Percentiles rank a stretch among this genome's conserved stretches.
These are phyloP conservation scores for Asparagopsis taxiformis DNA, from an alignment of 31 red algal genomes.

Conservation along the genomic window DNA sequence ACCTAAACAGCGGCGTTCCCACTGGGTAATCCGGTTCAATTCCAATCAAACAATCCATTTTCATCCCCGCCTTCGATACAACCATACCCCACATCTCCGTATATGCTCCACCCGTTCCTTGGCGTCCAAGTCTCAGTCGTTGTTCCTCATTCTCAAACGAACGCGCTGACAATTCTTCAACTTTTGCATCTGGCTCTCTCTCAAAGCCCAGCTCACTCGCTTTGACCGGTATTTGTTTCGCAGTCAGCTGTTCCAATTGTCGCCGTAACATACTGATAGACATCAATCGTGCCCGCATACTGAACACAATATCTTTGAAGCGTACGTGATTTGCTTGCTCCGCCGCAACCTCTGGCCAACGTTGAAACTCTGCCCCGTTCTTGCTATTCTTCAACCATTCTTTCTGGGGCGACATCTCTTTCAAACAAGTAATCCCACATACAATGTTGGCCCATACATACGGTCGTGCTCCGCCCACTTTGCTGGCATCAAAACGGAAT, in stretches of 20 bases:
- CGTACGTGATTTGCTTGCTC: slow-evolving; percentile 22
- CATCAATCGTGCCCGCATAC: slow-evolving; percentile 20
- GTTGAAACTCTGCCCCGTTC: slow-evolving; percentile 3
- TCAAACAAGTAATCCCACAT: slow-evolving; percentile 49
- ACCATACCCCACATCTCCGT: slow-evolving; percentile 40
- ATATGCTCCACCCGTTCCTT: slow-evolving; percentile 18
- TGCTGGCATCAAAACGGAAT: slow-evolving; percentile 34
- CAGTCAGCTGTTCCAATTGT: slow-evolving; percentile 30
- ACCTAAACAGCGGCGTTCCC: slow-evolving; percentile 28
- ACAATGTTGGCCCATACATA: slow-evolving; percentile 74
- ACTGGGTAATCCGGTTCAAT: slow-evolving; percentile 52
- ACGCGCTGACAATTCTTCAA: slow-evolving; percentile 36
- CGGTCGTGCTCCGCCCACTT: slow-evolving; percentile 43
- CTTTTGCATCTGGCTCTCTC: slow-evolving; percentile 31
- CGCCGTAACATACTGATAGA: slow-evolving; percentile 23
- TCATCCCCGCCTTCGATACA: slow-evolving; percentile 12
- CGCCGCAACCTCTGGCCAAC: slow-evolving; percentile 39
- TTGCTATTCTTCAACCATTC: not conserved
- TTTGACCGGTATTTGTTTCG: slow-evolving; percentile 21
- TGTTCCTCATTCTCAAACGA: slow-evolving; percentile 10
- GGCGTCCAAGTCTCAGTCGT: slow-evolving; percentile 7
- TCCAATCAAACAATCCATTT: slow-evolving; percentile 44
- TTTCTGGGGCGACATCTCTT: slow-evolving; percentile 7
- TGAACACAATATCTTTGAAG: slow-evolving; percentile 45
- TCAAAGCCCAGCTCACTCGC: slow-evolving; percentile 19